Conservation (phyloP, 306 rosid genomes). For the Trifolium subterraneum region DNA sequence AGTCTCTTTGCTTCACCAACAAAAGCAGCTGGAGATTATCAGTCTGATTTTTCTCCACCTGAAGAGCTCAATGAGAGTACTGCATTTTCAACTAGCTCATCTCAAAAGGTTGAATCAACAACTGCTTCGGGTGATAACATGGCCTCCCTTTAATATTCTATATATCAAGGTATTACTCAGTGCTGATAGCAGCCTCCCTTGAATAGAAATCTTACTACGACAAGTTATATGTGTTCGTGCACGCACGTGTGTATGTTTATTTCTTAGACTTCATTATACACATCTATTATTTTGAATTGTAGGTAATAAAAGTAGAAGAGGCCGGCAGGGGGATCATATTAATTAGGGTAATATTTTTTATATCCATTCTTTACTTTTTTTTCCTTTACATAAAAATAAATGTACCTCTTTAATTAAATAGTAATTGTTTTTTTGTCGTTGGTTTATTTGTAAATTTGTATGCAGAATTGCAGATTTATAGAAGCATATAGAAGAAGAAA, state of each 20-base stretch:
- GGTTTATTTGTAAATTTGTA: constrained; percentile 4
- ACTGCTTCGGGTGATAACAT: constrained; percentile 41
- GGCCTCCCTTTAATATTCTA: constrained; percentile 54
- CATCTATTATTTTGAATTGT: constrained; percentile 57
- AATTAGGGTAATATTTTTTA: constrained; percentile 64
- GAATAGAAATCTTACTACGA: constrained; percentile 28
- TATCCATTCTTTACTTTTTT: neutral
- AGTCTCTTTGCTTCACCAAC: constrained; percentile 82
- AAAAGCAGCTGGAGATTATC: constrained; percentile 59
- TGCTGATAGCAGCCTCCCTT: neutral
- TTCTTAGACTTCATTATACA: constrained; percentile 46
- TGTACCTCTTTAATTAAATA: neutral
- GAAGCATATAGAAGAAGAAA: constrained; percentile 66
- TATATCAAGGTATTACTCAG: constrained; percentile 51
- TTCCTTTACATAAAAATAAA: constrained; percentile 3
- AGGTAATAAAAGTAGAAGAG: constrained; percentile 61
- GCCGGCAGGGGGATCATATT: constrained; percentile 59
- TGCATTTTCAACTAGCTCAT: constrained; percentile 34
- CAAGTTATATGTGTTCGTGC: constrained; percentile 30
- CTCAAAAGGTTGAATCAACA: constrained; percentile 45
- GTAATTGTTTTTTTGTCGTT: constrained; percentile 4
- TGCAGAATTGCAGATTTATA: constrained; percentile 64
- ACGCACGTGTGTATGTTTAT: neutral
- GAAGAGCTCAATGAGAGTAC: constrained; percentile 47
- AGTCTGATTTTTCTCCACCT: constrained; percentile 47